Percentiles rank a stretch among this genome's conserved stretches.
phyloP scores from a whole-genome alignment of 805 yeast species.

The Pichia insulana region DNA sequence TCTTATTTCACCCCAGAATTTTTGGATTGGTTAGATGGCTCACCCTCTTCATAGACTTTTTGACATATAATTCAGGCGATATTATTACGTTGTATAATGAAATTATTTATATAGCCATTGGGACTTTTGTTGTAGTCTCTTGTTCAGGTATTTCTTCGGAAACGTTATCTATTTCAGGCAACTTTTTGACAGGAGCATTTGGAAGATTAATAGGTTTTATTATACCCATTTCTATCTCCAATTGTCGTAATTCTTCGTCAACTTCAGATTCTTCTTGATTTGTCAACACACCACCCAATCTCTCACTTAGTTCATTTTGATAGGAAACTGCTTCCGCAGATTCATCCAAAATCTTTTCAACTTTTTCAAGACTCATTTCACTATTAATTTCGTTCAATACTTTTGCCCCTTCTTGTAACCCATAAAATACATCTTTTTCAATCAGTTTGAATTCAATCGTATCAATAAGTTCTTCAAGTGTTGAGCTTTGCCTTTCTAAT shows the following conservation, averaged over 20 bases:
- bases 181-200: background rate
- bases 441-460: constrained; percentile 84
- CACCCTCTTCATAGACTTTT: constrained; percentile 14
- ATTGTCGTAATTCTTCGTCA: constrained; percentile 48
- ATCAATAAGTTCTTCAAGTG: constrained; percentile 68
- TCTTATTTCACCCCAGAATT: constrained; percentile 94
- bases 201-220: background rate
- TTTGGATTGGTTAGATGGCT: constrained; percentile 73
- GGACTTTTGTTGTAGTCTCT: constrained; percentile 7
- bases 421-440: constrained; percentile 76
- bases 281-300: constrained; percentile 36
- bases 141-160: constrained; percentile 3
- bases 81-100: no score
- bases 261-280: constrained; percentile 50
- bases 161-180: background rate
- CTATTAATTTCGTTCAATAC: constrained; percentile 67
- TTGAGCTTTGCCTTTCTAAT: constrained; percentile 70
- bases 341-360: constrained; percentile 80
- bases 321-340: constrained; percentile 72
- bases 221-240: constrained; percentile 39
- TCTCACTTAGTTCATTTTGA: constrained; percentile 63
- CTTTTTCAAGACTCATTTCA: constrained; percentile 68
- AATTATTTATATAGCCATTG: background rate
- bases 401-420: constrained; percentile 71
- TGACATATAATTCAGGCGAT: background rate